Evolutionary conservation across 225 moss, liverwort and hornwort species (phyloP).

Genomic region (Marchantia paleacea): DNA sequence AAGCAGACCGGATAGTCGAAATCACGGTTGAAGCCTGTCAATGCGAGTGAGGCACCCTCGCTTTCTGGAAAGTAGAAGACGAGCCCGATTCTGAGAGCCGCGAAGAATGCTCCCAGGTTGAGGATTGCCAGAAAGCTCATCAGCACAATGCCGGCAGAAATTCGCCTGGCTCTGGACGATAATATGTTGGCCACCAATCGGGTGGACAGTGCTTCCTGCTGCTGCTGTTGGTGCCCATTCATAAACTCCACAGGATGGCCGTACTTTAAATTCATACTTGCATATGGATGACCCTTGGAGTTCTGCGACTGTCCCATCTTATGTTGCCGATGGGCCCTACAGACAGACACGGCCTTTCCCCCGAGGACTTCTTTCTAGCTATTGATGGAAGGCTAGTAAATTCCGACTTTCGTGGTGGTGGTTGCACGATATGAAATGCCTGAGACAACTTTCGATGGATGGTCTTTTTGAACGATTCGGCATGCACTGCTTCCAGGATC

Average conservation of each 20-base stretch:
- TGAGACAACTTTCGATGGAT: no score
- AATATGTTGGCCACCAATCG: neutral
- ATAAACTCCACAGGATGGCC: constrained; percentile 14
- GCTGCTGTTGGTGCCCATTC: neutral
- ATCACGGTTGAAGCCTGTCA: neutral
- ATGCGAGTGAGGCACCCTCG: neutral
- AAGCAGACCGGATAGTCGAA: constrained; percentile 26
- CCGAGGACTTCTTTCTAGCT: no score
- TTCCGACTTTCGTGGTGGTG: no score
- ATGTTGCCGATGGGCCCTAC: no score
- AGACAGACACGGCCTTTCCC: no score
- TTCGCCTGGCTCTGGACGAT: neutral
- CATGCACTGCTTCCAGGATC: no score
- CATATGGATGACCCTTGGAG: constrained; percentile 13
- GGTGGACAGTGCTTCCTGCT: neutral
- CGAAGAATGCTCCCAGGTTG: constrained; percentile 30
- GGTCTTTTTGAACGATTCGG: no score
- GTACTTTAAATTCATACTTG: constrained; percentile 17
- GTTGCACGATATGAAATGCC: no score
- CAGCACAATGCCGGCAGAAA: constrained; percentile 7
- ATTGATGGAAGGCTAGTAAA: no score
- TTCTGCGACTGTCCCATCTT: neutral
- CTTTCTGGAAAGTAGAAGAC: neutral
- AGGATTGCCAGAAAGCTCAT: constrained; percentile 18
- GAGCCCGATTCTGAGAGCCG: constrained; percentile 20